phyloP scores from a whole-genome alignment of 164 flowering plant species.

The Aristolochia californica region DNA sequence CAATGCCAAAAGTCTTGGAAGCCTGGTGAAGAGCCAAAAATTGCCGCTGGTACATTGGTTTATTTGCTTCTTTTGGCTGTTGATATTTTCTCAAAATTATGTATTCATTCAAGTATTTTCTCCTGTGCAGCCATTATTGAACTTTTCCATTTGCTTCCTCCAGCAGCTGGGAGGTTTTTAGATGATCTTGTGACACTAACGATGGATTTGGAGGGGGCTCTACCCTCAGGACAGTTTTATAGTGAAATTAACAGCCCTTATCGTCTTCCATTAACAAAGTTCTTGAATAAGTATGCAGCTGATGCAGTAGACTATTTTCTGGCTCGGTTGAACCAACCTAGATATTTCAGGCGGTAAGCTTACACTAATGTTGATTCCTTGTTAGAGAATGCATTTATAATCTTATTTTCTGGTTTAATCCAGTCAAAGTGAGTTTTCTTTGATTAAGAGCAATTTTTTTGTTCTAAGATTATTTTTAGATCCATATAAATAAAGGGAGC shows the following conservation, averaged over 20 bases:
- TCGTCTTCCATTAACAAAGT: slow-evolving; percentile 92
- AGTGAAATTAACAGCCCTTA: slow-evolving; percentile 99
- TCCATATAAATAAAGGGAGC: too few species aligned
- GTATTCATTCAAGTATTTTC: neutral
- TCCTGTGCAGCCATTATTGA: slow-evolving; percentile 88
- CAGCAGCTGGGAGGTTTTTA: slow-evolving; percentile 84
- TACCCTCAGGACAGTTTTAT: slow-evolving; percentile 84
- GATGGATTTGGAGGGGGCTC: slow-evolving; percentile 86
- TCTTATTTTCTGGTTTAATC: too few species aligned
- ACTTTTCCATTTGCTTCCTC: slow-evolving; percentile 96
- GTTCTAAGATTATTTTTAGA: too few species aligned
- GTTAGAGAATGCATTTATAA: neutral
- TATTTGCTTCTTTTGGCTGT: neutral
- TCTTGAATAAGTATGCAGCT: slow-evolving; percentile 75
- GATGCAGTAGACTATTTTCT: slow-evolving; percentile 93
- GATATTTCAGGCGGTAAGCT: slow-evolving; percentile 81
- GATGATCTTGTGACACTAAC: slow-evolving; percentile 94
- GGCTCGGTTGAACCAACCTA: slow-evolving; percentile 70
- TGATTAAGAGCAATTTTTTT: too few species aligned
- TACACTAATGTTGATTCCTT: neutral
- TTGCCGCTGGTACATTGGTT: slow-evolving; percentile 73
- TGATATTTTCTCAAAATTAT: neutral
- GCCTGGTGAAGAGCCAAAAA: slow-evolving; percentile 97
- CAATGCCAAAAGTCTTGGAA: slow-evolving; percentile 92
- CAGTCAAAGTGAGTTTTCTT: too few species aligned